A percentile compares a stretch with the other conserved stretches of the same genome.
Evolutionary conservation across 2,329 filamentous ascomycete species (phyloP).

Genomic region (Pseudodiploospora longispora): DNA sequence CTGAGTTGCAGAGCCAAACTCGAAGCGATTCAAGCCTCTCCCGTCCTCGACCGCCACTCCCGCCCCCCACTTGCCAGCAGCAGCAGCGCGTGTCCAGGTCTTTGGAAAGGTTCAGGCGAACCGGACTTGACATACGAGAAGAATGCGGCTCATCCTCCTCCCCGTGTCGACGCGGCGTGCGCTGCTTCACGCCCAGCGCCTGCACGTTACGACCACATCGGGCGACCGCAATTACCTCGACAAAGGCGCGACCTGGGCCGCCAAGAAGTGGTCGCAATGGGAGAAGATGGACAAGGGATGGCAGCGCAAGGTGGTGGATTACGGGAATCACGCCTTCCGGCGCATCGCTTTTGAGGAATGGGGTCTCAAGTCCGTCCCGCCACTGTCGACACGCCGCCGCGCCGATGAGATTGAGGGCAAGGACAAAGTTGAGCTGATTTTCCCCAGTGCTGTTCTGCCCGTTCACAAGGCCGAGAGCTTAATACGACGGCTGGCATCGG

Average conservation of each 20-base stretch:
- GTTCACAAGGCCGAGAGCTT: slow-evolving; percentile 54
- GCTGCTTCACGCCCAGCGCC: slow-evolving; percentile 82
- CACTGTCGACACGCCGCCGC: slow-evolving; percentile 60
- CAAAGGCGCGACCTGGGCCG: slow-evolving; percentile 61
- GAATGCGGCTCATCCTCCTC: slow-evolving; percentile 88
- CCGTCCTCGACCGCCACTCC: background rate
- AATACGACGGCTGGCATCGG: slow-evolving; percentile 65
- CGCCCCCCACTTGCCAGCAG: background rate
- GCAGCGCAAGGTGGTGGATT: slow-evolving; percentile 79
- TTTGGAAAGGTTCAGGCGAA: background rate
- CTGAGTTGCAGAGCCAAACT: background rate
- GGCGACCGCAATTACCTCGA: slow-evolving; percentile 51
- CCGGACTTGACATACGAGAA: background rate
- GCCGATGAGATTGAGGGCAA: slow-evolving; percentile 54
- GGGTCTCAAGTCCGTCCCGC: slow-evolving; percentile 90
- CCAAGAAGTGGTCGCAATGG: slow-evolving; percentile 76
- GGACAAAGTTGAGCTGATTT: slow-evolving; percentile 65
- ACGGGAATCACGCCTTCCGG: slow-evolving; percentile 78
- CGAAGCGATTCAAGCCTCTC: slow-evolving; percentile 2
- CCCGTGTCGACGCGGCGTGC: slow-evolving; percentile 87
- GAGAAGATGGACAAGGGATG: slow-evolving; percentile 77
- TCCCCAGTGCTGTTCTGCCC: slow-evolving; percentile 63
- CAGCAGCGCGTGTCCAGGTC: no score
- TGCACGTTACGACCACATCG: slow-evolving; percentile 47
- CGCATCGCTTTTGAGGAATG: slow-evolving; percentile 96